A percentile compares a stretch with the other conserved stretches of the same genome.
phyloP scores from a whole-genome alignment of 441 rosid genomes.

The Euphorbia celastroides region DNA sequence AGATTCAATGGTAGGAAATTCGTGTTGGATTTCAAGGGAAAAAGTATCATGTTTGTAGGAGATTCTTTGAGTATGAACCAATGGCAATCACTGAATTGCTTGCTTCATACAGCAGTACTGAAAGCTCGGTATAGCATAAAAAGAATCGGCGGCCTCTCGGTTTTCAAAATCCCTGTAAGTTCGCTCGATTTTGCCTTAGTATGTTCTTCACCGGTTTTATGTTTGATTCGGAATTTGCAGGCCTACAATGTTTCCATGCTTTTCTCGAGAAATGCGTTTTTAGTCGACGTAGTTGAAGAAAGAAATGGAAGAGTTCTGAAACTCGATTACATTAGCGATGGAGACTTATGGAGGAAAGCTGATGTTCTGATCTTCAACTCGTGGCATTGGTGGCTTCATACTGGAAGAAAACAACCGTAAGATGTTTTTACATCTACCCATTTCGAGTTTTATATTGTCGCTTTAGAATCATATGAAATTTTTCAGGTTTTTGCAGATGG shows the following conservation, averaged over 20 bases:
- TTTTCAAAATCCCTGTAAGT: conserved; percentile 12
- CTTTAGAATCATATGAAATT: background rate
- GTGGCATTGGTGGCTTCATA: conserved; percentile 24
- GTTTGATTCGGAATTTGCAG: background rate
- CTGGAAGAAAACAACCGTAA: conserved; percentile 19
- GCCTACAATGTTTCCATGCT: conserved; percentile 11
- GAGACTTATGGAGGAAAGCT: conserved; percentile 5
- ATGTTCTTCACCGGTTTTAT: background rate
- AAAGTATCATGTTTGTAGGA: conserved; percentile 13
- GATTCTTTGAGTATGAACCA: conserved; percentile 17
- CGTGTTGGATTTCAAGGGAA: conserved; percentile 7
- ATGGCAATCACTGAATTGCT: conserved; percentile 16
- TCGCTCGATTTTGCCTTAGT: background rate
- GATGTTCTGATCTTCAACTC: conserved; percentile 17
- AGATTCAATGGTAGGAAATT: conserved; percentile 11
- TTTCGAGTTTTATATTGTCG: background rate
- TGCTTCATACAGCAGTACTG: conserved; percentile 16
- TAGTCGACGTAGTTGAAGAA: conserved; percentile 12
- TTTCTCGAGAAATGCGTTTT: conserved; percentile 13
- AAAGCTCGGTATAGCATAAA: background rate
- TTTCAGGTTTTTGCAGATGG: conserved; percentile 12
- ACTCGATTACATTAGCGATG: conserved; percentile 14
- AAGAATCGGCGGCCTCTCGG: conserved; percentile 6
- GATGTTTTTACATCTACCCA: background rate
- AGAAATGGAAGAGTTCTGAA: conserved; percentile 8